Percentiles rank a stretch among this genome's conserved stretches.
Evolutionary conservation across 345 rosid genomes (phyloP).

Genomic region (Euphorbia peplus): DNA sequence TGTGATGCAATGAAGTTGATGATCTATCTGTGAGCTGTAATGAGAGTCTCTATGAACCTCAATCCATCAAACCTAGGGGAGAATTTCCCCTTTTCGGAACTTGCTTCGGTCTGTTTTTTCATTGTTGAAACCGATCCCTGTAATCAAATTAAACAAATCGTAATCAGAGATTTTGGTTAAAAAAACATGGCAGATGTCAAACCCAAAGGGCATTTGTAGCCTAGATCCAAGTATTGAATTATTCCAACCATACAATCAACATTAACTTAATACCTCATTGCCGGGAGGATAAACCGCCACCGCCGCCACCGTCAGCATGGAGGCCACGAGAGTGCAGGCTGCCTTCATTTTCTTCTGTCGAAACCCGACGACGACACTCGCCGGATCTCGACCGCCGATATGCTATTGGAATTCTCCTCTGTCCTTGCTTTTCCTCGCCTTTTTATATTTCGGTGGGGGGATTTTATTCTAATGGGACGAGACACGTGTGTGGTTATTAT

Average conservation of each 20-base stretch:
- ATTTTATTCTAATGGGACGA: neutral
- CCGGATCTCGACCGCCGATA: constrained; percentile 25
- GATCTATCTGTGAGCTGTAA: constrained; percentile 91
- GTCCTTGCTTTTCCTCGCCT: neutral
- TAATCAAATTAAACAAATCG: neutral
- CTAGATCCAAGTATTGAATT: too few relatives aligned
- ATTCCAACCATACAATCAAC: too few relatives aligned
- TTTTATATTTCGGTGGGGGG: neutral
- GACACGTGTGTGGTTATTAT: neutral
- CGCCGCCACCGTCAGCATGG: constrained; percentile 32
- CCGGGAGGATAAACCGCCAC: constrained; percentile 4
- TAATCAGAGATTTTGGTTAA: too few relatives aligned
- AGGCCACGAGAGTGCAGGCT: constrained; percentile 34
- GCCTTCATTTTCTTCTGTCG: constrained; percentile 18
- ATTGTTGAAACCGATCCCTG: constrained; percentile 24
- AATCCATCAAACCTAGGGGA: constrained; percentile 82
- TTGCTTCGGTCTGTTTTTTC: constrained; percentile 17
- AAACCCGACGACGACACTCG: constrained; percentile 21
- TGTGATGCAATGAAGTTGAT: constrained; percentile 9
- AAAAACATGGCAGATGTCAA: too few relatives aligned
- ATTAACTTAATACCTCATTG: constrained; percentile 14
- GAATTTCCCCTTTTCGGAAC: constrained; percentile 53
- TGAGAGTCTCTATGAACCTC: constrained; percentile 83
- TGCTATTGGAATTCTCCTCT: neutral
- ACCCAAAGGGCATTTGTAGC: too few relatives aligned